Base-by-base conservation (phyloP, 306 rosid genomes). In the Cucurbita ficifolia region DNA sequence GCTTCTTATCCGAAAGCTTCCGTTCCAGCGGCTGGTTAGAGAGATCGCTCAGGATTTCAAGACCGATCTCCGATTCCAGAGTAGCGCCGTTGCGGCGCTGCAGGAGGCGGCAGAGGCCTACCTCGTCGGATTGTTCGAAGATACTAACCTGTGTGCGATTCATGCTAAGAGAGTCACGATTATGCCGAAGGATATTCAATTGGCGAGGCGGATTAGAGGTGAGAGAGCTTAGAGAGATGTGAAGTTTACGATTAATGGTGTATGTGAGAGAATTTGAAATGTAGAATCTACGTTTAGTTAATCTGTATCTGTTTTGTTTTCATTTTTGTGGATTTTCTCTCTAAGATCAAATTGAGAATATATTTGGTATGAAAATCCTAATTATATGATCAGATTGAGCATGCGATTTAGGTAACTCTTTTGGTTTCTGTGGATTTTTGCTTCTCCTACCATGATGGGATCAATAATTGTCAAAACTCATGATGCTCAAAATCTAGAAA, bases 21-120 rank as follows among this genome's bases (percentile, higher is more conserved):
- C 72, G 18, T 65, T 65, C 10, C 72, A 65, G 52, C 35, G 72
- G 53, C 72, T 65, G 2, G 72, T 65, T 0, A 65, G 72, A 3
- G 72, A 65, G n/a, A 65, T 65, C 52, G 72, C 72, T 19, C 72
- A 65, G 53, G 72, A 65, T 14, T 65, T 65, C 53, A 65, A 65
- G 72, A 65, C 72, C 6, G 72, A 65, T 65, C 72, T 65, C 5
- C 72, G 72, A 3, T 65, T 65, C 72, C 72, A 65, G n/a, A 65
- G 72, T 52, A 43, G 72, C 53, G 72, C 72, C 5, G 72, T 65
- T 1, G 4, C 72, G 53, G 72, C 72, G 0, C 0, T 65, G 72
- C 72, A 65, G 36, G 72, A 65, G 52, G 72, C 72, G 51, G 72
- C 72, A 18, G 72, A 65, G 52, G 72, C 72, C 0, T 65, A 65